A percentile compares a stretch with the other conserved stretches of the same genome.
Evolutionary conservation across 164 flowering plant genomes (phyloP).

Genomic region (Echeveria elegans): DNA sequence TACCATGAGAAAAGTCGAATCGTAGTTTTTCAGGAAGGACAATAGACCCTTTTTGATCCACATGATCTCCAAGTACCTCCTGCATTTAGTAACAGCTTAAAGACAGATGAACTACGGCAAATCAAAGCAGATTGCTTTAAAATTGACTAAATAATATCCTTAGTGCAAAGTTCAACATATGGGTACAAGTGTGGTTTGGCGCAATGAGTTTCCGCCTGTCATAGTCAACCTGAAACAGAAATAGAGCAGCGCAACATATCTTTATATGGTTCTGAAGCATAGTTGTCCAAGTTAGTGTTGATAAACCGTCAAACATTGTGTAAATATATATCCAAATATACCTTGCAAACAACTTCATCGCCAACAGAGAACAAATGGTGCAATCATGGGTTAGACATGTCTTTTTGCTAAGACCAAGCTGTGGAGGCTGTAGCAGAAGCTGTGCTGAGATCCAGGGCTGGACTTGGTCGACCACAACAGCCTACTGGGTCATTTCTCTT

Average conservation of each 20-base stretch:
- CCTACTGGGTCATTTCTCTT: slow-evolving; percentile 57
- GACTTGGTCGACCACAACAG: slow-evolving; percentile 73
- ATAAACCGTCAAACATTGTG: too few relatives aligned
- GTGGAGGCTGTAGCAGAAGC: slow-evolving; percentile 83
- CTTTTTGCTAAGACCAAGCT: slow-evolving; percentile 74
- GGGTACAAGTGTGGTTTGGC: slow-evolving; percentile 98
- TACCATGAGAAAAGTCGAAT: slow-evolving; percentile 97
- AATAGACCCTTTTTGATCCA: slow-evolving; percentile 96
- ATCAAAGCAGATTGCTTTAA: too few relatives aligned
- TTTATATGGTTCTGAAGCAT: too few relatives aligned
- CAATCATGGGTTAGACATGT: too few relatives aligned
- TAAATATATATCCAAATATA: too few relatives aligned
- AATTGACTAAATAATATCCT: slow-evolving; percentile 35
- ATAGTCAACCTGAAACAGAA: slow-evolving; percentile 71
- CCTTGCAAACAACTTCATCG: too few relatives aligned
- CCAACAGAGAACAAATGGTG: too few relatives aligned
- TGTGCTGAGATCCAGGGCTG: slow-evolving; percentile 82
- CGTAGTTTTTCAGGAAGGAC: slow-evolving; percentile 96
- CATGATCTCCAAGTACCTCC: slow-evolving; percentile 93
- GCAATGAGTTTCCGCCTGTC: slow-evolving; percentile 79
- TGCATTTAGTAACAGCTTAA: too few relatives aligned
- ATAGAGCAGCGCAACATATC: too few relatives aligned
- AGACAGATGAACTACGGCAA: too few relatives aligned
- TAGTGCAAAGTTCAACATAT: slow-evolving; percentile 93
- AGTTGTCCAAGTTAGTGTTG: too few relatives aligned